Conservation (phyloP, 495 filamentous ascomycete genomes). For the Neurospora cerealis region DNA sequence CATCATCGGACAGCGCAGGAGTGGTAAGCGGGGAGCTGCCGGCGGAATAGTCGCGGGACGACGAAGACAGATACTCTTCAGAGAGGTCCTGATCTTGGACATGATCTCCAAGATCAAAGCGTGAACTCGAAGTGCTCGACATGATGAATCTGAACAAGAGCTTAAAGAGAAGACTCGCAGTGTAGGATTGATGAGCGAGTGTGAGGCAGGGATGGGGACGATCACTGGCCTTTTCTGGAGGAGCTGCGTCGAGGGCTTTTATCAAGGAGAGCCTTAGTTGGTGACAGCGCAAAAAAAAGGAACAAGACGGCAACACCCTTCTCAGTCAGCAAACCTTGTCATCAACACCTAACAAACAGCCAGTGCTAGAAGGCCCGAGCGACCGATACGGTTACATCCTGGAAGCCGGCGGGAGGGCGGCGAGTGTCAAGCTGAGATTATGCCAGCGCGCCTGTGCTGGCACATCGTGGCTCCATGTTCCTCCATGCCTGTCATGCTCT, state of each 20-base stretch:
- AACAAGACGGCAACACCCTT: background rate
- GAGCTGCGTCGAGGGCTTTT: background rate
- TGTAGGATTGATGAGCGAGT: background rate
- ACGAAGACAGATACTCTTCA: constrained; percentile 4
- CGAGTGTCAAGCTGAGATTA: background rate
- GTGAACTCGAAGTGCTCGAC: background rate
- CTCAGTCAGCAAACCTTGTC: background rate
- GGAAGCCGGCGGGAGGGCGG: background rate
- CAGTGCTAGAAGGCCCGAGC: background rate
- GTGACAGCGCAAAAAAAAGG: background rate
- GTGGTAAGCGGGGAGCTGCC: constrained; percentile 11
- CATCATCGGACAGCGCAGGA: constrained; percentile 15
- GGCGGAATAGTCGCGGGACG: constrained; percentile 2
- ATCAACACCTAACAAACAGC: background rate
- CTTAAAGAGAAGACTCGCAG: background rate
- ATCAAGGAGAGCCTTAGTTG: background rate
- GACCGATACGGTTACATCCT: background rate
- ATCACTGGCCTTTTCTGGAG: background rate
- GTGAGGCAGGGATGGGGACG: background rate
- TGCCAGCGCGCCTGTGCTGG: background rate
- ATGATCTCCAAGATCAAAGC: background rate
- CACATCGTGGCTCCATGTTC: background rate
- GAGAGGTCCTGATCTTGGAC: constrained; percentile 1
- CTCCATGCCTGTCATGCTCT: background rate
- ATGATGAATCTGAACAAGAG: background rate